A percentile compares a stretch with the other conserved stretches of the same genome.
Evolutionary conservation across 176 grass and related monocot genomes (phyloP).

Genomic region (Areca catechu): DNA sequence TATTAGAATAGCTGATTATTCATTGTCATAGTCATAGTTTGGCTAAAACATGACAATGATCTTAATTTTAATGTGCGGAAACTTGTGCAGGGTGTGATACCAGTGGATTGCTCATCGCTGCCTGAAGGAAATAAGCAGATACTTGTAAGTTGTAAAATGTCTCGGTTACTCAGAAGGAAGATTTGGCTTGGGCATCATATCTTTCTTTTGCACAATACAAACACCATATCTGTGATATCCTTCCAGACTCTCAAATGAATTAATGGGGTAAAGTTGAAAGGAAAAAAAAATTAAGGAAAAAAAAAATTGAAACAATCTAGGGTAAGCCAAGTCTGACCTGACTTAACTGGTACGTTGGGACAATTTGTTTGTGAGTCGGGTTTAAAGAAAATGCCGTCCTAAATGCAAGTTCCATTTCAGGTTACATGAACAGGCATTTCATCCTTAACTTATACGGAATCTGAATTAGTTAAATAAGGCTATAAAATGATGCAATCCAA

Average conservation of each 20-base stretch:
- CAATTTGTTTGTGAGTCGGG: too few species aligned
- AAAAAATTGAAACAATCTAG: not conserved
- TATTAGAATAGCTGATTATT: too few species aligned
- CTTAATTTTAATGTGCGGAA: too few species aligned
- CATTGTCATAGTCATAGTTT: too few species aligned
- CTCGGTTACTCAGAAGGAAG: constrained; percentile 41
- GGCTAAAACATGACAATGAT: too few species aligned
- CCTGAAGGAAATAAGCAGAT: constrained; percentile 48
- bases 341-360: too few species aligned
- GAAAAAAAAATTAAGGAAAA: not conserved
- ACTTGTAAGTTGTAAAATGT: constrained; percentile 63
- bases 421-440: too few species aligned
- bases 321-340: not conserved
- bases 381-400: too few species aligned
- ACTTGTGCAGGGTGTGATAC: constrained; percentile 58
- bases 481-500: too few species aligned
- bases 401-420: too few species aligned
- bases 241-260: constrained; percentile 5
- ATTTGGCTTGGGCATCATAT: constrained; percentile 76
- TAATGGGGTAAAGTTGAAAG: not conserved
- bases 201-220: constrained; percentile 63
- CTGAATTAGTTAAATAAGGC: too few species aligned
- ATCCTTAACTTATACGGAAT: too few species aligned
- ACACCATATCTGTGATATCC: constrained; percentile 72
- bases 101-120: constrained; percentile 39